Evolutionary conservation across 202 grass and related monocot species (phyloP).

Genomic region (Saccharum hybrid): DNA sequence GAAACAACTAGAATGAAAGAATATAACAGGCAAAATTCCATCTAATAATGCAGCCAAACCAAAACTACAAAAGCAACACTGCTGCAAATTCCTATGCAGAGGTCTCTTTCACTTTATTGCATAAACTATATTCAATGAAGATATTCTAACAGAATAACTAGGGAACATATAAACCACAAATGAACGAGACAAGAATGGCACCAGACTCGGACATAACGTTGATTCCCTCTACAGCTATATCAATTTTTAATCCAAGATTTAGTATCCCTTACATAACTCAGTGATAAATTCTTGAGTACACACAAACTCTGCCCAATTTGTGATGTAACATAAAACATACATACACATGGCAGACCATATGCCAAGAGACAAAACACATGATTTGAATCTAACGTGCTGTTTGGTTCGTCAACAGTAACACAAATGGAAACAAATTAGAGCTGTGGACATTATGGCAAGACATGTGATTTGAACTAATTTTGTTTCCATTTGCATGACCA

Average conservation of each 20-base stretch:
- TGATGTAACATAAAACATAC: neutral
- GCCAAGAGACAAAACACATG: neutral
- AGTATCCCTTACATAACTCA: neutral
- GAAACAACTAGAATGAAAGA: neutral
- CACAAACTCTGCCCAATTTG: neutral
- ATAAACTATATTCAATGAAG: neutral
- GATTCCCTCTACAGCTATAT: neutral
- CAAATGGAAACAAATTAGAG: too few relatives aligned
- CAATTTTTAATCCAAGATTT: neutral
- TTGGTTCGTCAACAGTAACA: too few relatives aligned
- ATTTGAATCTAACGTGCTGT: neutral
- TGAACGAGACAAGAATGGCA: neutral
- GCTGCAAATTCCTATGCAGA: constrained; percentile 25
- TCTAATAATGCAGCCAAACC: constrained; percentile 25
- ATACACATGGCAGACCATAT: constrained; percentile 23
- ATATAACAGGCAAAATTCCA: neutral
- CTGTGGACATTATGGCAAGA: too few relatives aligned
- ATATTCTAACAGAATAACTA: neutral
- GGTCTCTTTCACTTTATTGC: neutral
- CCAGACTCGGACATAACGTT: neutral
- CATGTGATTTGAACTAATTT: too few relatives aligned
- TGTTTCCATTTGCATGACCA: too few relatives aligned
- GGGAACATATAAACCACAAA: neutral
- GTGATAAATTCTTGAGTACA: neutral
- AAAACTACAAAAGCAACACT: constrained; percentile 15